A percentile compares a stretch with the other conserved stretches of the same genome.
Evolutionary conservation across 2,329 filamentous ascomycete species (phyloP).

Genomic region (Ophiostoma perfectum): DNA sequence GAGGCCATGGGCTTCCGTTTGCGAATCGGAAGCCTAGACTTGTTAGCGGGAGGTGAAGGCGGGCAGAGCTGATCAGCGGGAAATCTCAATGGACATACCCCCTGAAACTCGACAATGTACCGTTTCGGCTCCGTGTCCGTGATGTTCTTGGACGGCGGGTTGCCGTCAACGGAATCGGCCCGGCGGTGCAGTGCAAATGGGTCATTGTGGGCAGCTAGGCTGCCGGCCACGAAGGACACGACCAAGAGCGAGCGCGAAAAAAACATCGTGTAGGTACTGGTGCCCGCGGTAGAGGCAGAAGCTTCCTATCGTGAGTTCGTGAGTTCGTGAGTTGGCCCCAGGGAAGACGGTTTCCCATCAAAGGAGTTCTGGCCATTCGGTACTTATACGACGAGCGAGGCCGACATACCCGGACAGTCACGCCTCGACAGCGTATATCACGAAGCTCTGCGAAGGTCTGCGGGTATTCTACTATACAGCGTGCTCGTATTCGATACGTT

Average conservation of each 20-base stretch:
- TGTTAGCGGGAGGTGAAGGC: no score
- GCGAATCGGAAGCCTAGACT: not conserved
- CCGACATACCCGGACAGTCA: no score
- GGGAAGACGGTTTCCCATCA: no score
- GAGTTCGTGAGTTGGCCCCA: not conserved
- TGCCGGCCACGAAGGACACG: not conserved
- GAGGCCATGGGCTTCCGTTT: not conserved
- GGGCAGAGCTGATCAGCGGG: no score
- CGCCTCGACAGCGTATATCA: no score
- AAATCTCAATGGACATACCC: no score
- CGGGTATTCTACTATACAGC: not conserved
- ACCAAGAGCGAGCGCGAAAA: not conserved
- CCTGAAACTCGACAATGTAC: slow-evolving; percentile 19
- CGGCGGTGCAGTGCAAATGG: not conserved
- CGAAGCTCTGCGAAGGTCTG: no score
- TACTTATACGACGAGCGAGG: no score
- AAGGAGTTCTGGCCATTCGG: no score
- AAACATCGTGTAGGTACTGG: not conserved
- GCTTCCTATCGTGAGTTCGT: not conserved
- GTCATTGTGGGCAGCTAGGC: not conserved
- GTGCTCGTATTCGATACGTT: not conserved
- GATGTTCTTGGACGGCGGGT: slow-evolving; percentile 5
- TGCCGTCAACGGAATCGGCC: not conserved
- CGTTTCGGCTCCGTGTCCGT: slow-evolving; percentile 14
- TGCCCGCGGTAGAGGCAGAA: no score